These are phyloP conservation scores for Waltergamsia citrina DNA, from an alignment of 2,329 filamentous ascomycete genomes.

Conservation along the genomic window DNA sequence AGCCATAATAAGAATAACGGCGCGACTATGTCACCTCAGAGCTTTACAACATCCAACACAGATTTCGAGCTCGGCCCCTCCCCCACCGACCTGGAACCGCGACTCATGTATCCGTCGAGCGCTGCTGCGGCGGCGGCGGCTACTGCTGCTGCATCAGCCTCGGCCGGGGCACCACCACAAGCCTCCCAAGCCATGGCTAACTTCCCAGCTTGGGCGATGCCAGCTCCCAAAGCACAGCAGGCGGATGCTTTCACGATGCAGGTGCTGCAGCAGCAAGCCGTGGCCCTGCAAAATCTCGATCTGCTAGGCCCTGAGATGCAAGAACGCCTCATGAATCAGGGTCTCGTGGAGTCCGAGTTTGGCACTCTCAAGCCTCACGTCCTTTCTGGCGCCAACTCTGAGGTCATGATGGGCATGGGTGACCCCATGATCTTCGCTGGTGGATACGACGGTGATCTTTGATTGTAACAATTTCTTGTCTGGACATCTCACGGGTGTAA, in stretches of 20 bases:
- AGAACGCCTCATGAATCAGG: slow-evolving; percentile 20
- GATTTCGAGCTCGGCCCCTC: slow-evolving; percentile 26
- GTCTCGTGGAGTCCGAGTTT: slow-evolving; percentile 41
- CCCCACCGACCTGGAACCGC: slow-evolving; percentile 20
- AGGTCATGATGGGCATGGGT: slow-evolving; percentile 46
- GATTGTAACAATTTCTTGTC: too few species aligned
- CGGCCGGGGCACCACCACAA: too few species aligned
- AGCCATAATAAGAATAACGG: slow-evolving; percentile 16
- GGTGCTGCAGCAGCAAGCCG: slow-evolving; percentile 29
- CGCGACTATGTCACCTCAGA: slow-evolving; percentile 44
- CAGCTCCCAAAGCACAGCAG: background rate
- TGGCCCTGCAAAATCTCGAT: slow-evolving; percentile 22
- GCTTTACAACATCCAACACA: slow-evolving; percentile 27
- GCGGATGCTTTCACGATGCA: slow-evolving; percentile 19
- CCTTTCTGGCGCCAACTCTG: slow-evolving; percentile 39
- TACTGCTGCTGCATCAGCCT: slow-evolving; percentile 1
- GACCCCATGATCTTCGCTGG: slow-evolving; percentile 51
- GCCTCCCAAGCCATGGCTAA: too few species aligned
- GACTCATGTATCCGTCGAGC: slow-evolving; percentile 22
- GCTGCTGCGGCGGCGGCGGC: background rate
- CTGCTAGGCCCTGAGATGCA: slow-evolving; percentile 22
- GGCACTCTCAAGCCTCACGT: slow-evolving; percentile 47
- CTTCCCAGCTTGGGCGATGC: slow-evolving; percentile 1
- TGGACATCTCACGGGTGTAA: too few species aligned
- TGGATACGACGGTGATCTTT: slow-evolving; percentile 1